Conservation (phyloP, 2,329 filamentous ascomycete genomes). For the Lecanicillium sp. region DNA sequence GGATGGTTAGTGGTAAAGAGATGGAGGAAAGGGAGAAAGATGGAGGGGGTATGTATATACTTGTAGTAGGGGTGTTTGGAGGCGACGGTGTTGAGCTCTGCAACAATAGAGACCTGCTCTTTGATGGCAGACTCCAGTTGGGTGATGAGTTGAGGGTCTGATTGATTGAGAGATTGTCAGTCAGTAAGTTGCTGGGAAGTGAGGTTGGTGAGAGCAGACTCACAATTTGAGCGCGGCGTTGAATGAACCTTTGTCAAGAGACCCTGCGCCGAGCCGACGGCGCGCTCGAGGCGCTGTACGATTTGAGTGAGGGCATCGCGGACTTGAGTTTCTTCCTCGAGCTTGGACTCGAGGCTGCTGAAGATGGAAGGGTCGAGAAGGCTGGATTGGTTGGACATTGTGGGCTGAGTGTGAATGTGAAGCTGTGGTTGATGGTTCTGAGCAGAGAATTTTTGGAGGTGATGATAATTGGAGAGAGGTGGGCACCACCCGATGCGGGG, state of each 20-base stretch:
- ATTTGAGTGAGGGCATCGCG: constrained; percentile 79
- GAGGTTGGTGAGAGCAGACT: constrained; percentile 8
- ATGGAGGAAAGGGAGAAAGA: not conserved
- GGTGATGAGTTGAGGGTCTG: constrained; percentile 61
- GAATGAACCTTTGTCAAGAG: constrained; percentile 85
- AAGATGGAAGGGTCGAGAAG: constrained; percentile 74
- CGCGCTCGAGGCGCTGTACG: constrained; percentile 72
- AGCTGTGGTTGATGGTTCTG: not conserved
- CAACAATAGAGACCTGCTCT: constrained; percentile 62
- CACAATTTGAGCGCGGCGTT: constrained; percentile 57
- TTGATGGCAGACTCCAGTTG: constrained; percentile 65
- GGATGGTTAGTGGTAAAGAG: not conserved
- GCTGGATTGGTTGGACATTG: constrained; percentile 23
- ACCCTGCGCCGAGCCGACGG: constrained; percentile 73
- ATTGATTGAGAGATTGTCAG: constrained; percentile 8
- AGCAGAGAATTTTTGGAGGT: not conserved
- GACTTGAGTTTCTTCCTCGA: constrained; percentile 77
- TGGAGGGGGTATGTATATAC: constrained; percentile 31
- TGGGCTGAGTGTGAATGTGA: constrained; percentile 6
- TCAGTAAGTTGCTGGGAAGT: not conserved
- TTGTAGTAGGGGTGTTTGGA: constrained; percentile 95
- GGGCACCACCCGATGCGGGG: no score
- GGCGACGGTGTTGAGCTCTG: constrained; percentile 62
- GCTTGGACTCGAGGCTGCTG: constrained; percentile 75
- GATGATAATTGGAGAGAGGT: no score